Evolutionary conservation across 2,329 filamentous ascomycete species (phyloP).

Genomic region (Clarireedia paspali): DNA sequence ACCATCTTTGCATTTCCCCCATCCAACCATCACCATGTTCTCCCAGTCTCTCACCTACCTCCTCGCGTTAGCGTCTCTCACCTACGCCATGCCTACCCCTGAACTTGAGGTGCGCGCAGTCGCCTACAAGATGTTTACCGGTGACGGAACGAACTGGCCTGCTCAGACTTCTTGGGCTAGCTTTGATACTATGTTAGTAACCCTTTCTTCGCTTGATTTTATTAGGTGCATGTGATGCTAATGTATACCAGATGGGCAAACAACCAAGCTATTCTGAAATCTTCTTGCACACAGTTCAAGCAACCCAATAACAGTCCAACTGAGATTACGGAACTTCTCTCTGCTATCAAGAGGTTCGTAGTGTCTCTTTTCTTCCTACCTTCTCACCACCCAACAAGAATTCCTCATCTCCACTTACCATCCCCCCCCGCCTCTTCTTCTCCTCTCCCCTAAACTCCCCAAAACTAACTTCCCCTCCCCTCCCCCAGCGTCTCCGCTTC

Average conservation of each 20-base stretch:
- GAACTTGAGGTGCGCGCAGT: neutral
- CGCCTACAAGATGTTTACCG: neutral
- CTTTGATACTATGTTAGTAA: conserved; percentile 2
- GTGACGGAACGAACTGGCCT: conserved; percentile 3
- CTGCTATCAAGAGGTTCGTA: neutral
- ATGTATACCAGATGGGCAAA: neutral
- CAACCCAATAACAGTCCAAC: conserved; percentile 1
- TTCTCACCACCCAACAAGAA: too few relatives aligned
- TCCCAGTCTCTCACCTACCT: neutral
- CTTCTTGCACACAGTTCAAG: neutral
- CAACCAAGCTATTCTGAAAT: neutral
- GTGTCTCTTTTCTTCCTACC: too few relatives aligned
- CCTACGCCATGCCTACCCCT: neutral
- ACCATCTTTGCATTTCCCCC: neutral
- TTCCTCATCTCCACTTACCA: too few relatives aligned
- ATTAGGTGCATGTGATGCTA: neutral
- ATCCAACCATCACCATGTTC: neutral
- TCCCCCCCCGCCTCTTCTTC: too few relatives aligned
- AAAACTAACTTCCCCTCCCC: too few relatives aligned
- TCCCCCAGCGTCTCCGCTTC: neutral
- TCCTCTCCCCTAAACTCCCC: too few relatives aligned
- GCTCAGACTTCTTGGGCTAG: neutral
- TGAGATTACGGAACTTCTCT: neutral
- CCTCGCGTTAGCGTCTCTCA: neutral
- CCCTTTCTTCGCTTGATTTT: neutral